Base-by-base conservation (phyloP, 768 basidiomycete species). In the Psilocybe azurescens region DNA sequence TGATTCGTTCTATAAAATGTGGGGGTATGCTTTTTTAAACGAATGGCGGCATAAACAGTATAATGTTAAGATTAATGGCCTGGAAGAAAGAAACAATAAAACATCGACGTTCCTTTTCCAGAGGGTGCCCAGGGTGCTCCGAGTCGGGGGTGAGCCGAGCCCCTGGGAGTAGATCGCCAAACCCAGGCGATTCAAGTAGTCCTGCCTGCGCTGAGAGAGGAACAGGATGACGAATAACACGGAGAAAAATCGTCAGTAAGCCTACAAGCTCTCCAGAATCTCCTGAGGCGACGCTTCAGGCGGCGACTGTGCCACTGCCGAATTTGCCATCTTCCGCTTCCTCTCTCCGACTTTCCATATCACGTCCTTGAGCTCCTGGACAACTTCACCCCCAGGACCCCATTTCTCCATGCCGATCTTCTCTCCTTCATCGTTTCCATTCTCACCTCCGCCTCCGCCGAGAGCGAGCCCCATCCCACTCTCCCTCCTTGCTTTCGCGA, bases 331-430 rank as follows among this genome's bases (percentile, higher is more conserved):
- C 73, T 80, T 81, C 62, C 89, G 76, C 71, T 87, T 79, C 68
- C 81, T 80, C 74, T 93, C 89, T 33, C 91, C 84, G 8, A 94
- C 92, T 72, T 92, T 89, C 90, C 89, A 91, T 32, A 94, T 94
- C 10, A 94, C 91, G 67, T 93, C 92, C 72, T 90, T 91, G 64
- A 94, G 77, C 72, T 94, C 92, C 71, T 91, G 87, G 5, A 94
- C 90, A 38, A 94, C 91, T 63, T 93, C 92, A 1, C 87, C 88
- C 3, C 86, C 85, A 6, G 89, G 91, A 0, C 89, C 90, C 88
- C 89, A 88, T 59, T 78, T 77, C 73, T 84, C 87, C 41, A 72
- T 68, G 16, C 69, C 71, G 38, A 64, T 53, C 33, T 58, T 53
- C 11, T 65, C 52, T n/a, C 62, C 63, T 38, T 59, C 61, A 18